These are phyloP conservation scores for Osmozyma mogii DNA, from an alignment of 805 yeast genomes.

Conservation along the genomic window DNA sequence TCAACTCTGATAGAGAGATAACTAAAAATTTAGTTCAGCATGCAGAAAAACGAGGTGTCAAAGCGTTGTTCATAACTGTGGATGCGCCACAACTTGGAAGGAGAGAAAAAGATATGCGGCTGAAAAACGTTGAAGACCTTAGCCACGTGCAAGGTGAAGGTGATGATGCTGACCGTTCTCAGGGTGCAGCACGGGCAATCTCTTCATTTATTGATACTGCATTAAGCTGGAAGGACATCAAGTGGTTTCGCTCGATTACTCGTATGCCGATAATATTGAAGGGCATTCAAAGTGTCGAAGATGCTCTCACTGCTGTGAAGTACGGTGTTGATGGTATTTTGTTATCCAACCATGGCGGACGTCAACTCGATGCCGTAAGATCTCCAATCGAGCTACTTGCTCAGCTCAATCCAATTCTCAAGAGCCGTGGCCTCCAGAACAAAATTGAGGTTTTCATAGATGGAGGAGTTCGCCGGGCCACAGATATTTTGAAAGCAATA, in stretches of 20 bases:
- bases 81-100: constrained; percentile 55
- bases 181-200: constrained; percentile 84
- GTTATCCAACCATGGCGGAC: constrained; percentile 69
- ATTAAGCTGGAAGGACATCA: constrained; percentile 30
- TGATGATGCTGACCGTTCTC: constrained; percentile 46
- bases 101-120: constrained; percentile 79
- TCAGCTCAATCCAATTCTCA: constrained; percentile 42
- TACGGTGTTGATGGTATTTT: constrained; percentile 57
- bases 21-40: constrained; percentile 25
- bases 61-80: constrained; percentile 46
- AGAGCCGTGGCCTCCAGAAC: constrained; percentile 31
- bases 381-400: constrained; percentile 57
- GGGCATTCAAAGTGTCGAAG: constrained; percentile 64
- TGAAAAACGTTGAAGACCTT: constrained; percentile 31
- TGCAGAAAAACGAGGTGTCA: constrained; percentile 33
- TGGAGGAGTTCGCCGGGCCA: constrained; percentile 73
- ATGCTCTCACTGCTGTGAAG: constrained; percentile 50
- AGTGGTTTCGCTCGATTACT: constrained; percentile 33
- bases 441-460: constrained; percentile 61
- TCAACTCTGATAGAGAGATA: constrained; percentile 29
- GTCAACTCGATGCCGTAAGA: constrained; percentile 56
- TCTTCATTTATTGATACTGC: constrained; percentile 63
- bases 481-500: constrained; percentile 70
- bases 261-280: constrained; percentile 48
- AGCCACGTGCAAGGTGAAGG: constrained; percentile 30